Base-by-base conservation (phyloP, 1,284 basidiomycete species). In the Austropuccinia psidii region DNA sequence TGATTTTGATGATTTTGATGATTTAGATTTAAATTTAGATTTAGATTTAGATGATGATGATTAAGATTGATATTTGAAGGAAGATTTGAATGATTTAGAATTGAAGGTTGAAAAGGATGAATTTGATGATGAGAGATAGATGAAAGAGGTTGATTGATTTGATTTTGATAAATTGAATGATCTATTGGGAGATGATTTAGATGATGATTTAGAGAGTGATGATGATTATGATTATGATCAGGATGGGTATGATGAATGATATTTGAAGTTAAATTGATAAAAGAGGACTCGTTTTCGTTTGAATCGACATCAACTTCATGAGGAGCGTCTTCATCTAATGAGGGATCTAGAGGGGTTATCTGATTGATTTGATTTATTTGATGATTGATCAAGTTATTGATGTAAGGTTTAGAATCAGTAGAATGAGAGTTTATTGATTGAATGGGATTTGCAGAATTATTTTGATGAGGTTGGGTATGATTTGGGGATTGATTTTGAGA, bases 301-400 rank as follows among this genome's bases (percentile, higher is more conserved):
- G 37, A 27, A 27, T 21, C 57, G 27, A 60, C 67, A 17, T 60
- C 55, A 7, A 47, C 55, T 39, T 70, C 55, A 29, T 70, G 67
- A 13, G 67, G 57, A 5, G 54, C 67, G 43, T 58, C 55, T 60
- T 58, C 57, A 47, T 70, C 57, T n/a, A 58, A 55, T n/a, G 33
- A 19, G 35, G 37, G 54, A 60, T 70, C 61, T 11, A 31, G 45
- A 29, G 61, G n/a, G n/a, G n/a, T n/a, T n/a, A n/a, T n/a, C n/a
- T n/a, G n/a, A n/a, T 13, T 45, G 43, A 45, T n/a, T 45, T 45
- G 43, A 45, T 13, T 45, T 11, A 45, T n/a, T 45, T 45, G 43
- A 45, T 45, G n/a, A 45, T 11, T 45, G 43, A n/a, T 45, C 11
- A 45, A 45, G 43, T 45, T n/a, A n/a, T n/a, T n/a, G n/a, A n/a